These are phyloP conservation scores for Emmonsiellopsis sp. DNA, from an alignment of 2,329 filamentous ascomycete genomes.

Conservation along the genomic window DNA sequence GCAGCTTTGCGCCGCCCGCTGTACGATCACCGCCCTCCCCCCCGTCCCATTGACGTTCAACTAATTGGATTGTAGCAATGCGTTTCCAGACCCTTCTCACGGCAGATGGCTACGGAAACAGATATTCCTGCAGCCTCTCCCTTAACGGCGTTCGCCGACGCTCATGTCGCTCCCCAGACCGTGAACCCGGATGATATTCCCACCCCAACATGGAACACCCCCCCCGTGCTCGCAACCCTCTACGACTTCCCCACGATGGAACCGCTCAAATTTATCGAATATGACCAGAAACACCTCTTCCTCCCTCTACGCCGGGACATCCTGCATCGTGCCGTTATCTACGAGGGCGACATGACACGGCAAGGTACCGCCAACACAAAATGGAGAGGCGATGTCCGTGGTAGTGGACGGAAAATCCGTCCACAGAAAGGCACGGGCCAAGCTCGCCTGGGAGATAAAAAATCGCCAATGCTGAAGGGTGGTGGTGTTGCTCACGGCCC, in stretches of 20 bases:
- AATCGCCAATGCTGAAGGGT: conserved; percentile 71
- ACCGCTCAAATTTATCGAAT: conserved; percentile 66
- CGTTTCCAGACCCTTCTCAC: conserved; percentile 7
- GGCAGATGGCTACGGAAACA: conserved; percentile 42
- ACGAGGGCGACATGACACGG: conserved; percentile 80
- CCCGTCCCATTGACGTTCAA: conserved; percentile 2
- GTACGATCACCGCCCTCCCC: not conserved
- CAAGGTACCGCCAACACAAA: conserved; percentile 79
- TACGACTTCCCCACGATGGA: conserved; percentile 86
- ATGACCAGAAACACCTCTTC: conserved; percentile 71
- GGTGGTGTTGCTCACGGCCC: conserved; percentile 89
- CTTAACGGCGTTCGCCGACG: conserved; percentile 15
- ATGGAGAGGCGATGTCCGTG: conserved; percentile 72
- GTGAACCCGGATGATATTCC: conserved; percentile 12
- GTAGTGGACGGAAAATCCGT: conserved; percentile 70
- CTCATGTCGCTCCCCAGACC: conserved; percentile 7
- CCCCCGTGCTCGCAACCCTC: conserved; percentile 70
- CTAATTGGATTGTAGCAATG: conserved; percentile 9
- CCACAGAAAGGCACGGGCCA: conserved; percentile 78
- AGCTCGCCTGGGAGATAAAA: conserved; percentile 70
- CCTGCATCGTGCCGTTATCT: conserved; percentile 83
- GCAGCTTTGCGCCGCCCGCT: conserved; percentile 5
- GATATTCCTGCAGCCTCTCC: conserved; percentile 19
- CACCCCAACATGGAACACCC: conserved; percentile 26
- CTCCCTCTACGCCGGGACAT: conserved; percentile 85